Conservation (phyloP, 768 basidiomycete species). For the Stropharia rugosoannulata region DNA sequence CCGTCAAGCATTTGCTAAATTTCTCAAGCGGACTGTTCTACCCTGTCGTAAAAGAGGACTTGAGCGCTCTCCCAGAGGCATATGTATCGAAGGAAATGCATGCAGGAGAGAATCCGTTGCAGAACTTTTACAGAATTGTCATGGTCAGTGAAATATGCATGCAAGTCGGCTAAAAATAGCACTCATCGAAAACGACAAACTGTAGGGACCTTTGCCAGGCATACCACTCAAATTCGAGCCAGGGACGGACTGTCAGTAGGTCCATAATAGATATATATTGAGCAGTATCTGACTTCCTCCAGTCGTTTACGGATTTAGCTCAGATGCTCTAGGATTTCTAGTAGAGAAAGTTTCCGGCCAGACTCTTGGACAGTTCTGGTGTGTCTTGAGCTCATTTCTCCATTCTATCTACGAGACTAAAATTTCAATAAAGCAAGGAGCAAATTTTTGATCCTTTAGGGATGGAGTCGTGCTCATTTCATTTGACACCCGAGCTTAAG, state of each 20-base stretch:
- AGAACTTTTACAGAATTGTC: constrained; percentile 21
- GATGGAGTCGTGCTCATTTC: constrained; percentile 28
- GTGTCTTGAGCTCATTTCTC: constrained; percentile 1
- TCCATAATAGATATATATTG: background rate
- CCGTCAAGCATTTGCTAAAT: constrained; percentile 29
- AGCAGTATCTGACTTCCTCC: background rate
- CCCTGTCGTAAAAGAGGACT: constrained; percentile 9
- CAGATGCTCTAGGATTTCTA: constrained; percentile 29
- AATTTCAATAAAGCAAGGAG: constrained; percentile 19
- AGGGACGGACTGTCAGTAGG: constrained; percentile 27
- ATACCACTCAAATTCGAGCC: constrained; percentile 31
- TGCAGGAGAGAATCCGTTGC: constrained; percentile 15
- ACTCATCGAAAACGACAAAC: background rate
- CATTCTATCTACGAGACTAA: background rate
- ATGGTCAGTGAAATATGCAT: constrained; percentile 16
- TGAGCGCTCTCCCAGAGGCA: constrained; percentile 10
- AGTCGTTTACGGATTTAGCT: constrained; percentile 33
- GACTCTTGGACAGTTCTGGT: constrained; percentile 31
- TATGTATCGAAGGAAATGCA: constrained; percentile 26
- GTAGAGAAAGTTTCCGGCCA: constrained; percentile 27
- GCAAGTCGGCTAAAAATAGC: background rate
- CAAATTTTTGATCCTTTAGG: constrained; percentile 30
- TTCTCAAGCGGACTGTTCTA: constrained; percentile 34
- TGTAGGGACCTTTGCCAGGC: constrained; percentile 24
- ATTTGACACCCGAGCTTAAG: constrained; percentile 25